Evolutionary conservation across 331 rosid genomes (phyloP).

Genomic region (Quercus lobata): DNA sequence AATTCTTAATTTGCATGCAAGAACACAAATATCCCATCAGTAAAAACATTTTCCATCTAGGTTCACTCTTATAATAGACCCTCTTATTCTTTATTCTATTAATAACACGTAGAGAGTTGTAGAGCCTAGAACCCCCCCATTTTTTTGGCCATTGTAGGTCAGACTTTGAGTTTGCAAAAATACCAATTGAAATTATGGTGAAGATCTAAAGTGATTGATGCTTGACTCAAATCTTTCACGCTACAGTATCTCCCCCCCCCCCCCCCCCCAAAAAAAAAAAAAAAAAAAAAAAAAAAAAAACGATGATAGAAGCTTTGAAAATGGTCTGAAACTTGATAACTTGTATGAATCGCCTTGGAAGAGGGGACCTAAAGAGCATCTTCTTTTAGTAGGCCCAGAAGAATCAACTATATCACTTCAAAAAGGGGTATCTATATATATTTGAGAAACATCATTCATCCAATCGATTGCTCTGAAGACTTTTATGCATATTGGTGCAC

Average conservation of each 20-base stretch:
- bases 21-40: no score
- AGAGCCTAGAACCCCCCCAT: background rate
- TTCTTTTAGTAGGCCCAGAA: constrained; percentile 37
- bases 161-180: background rate
- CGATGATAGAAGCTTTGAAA: constrained; percentile 26
- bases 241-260: background rate
- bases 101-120: background rate
- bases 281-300: no score
- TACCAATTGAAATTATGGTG: background rate
- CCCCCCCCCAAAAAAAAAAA: no score
- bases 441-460: background rate
- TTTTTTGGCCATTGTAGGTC: background rate
- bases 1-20: no score
- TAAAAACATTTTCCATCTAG: no score
- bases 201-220: background rate
- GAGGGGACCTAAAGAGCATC: constrained; percentile 41
- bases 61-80: no score
- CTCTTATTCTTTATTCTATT: background rate
- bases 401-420: constrained; percentile 40
- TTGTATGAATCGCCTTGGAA: background rate
- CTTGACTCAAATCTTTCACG: background rate
- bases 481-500: background rate
- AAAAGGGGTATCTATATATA: constrained; percentile 20
- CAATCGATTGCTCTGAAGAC: constrained; percentile 33
- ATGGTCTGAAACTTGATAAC: background rate